phyloP scores from a whole-genome alignment of 768 basidiomycete genomes.

The Butyriboletus loyo region DNA sequence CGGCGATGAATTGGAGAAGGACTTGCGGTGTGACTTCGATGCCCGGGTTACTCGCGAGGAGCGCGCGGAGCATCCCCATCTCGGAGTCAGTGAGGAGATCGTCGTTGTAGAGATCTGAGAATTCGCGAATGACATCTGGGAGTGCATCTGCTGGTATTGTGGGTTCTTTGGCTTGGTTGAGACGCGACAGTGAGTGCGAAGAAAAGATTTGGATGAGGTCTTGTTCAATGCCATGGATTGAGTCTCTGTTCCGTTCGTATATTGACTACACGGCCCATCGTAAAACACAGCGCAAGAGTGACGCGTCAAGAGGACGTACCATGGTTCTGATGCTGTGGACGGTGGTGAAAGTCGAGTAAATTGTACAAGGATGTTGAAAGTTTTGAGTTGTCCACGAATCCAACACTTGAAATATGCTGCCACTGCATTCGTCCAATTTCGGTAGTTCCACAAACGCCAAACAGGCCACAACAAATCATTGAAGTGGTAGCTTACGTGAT shows the following conservation, averaged over 20 bases:
- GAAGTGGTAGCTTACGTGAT: too few relatives aligned
- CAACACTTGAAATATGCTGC: slow-evolving; percentile 1
- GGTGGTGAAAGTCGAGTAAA: neutral
- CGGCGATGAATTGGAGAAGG: slow-evolving; percentile 62
- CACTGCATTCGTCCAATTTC: neutral
- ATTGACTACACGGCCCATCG: slow-evolving; percentile 23
- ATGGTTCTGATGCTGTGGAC: slow-evolving; percentile 16
- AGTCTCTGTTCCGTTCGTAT: slow-evolving; percentile 64
- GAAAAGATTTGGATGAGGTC: slow-evolving; percentile 66
- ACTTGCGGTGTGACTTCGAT: slow-evolving; percentile 68
- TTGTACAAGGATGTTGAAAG: slow-evolving; percentile 8
- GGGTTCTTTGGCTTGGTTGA: slow-evolving; percentile 57
- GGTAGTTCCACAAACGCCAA: slow-evolving; percentile 20
- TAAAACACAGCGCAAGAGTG: neutral
- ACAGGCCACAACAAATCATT: slow-evolving; percentile 14
- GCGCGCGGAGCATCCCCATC: slow-evolving; percentile 51
- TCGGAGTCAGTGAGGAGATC: slow-evolving; percentile 68
- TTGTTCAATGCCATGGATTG: slow-evolving; percentile 66
- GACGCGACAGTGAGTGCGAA: slow-evolving; percentile 57
- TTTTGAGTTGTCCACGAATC: slow-evolving; percentile 2
- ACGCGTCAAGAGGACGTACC: slow-evolving; percentile 23
- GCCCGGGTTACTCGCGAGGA: slow-evolving; percentile 58
- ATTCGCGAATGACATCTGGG: slow-evolving; percentile 63
- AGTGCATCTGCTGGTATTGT: slow-evolving; percentile 70
- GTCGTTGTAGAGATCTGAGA: slow-evolving; percentile 57